A percentile compares a stretch with the other conserved stretches of the same genome.
These are phyloP conservation scores for Favolaschia claudopus DNA, from an alignment of 768 basidiomycete species.

Conservation along the genomic window DNA sequence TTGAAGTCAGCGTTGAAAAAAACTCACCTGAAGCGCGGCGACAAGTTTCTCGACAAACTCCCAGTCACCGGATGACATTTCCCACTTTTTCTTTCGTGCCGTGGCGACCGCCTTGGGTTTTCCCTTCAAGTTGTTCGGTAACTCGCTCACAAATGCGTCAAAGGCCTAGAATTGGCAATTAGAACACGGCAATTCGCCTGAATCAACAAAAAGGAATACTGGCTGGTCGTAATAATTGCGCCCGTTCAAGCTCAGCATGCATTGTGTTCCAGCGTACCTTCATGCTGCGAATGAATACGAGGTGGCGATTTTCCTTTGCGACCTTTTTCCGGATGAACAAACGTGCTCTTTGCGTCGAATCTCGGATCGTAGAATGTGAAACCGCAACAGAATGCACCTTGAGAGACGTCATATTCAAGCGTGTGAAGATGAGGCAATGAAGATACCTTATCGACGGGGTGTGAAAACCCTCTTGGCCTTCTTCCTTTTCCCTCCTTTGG, in stretches of 20 bases:
- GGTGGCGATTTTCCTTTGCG: constrained; percentile 1
- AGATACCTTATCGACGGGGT: too few relatives aligned
- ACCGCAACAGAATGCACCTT: too few relatives aligned
- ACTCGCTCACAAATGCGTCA: constrained; percentile 5
- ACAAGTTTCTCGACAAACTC: constrained; percentile 16
- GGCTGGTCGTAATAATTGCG: constrained; percentile 4
- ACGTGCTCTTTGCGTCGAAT: constrained; percentile 10
- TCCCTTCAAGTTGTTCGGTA: constrained; percentile 6
- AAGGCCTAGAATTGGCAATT: constrained; percentile 19
- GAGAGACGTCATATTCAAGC: not conserved
- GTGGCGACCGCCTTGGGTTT: not conserved
- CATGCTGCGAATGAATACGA: constrained; percentile 20
- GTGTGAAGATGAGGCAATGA: not conserved
- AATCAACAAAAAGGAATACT: not conserved
- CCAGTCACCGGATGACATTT: constrained; percentile 16
- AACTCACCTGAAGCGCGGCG: constrained; percentile 3
- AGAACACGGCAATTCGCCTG: not conserved
- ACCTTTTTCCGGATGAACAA: constrained; percentile 9
- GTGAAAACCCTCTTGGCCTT: too few relatives aligned
- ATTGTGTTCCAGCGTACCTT: constrained; percentile 22
- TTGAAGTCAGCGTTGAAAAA: not conserved
- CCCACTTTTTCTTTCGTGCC: constrained; percentile 19
- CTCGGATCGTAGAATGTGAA: constrained; percentile 17
- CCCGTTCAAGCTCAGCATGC: constrained; percentile 12
- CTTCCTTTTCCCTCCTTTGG: too few relatives aligned